Evolutionary conservation across 371 early-diverging fungal species (phyloP).

Genomic region (Apophysomyces variabilis): DNA sequence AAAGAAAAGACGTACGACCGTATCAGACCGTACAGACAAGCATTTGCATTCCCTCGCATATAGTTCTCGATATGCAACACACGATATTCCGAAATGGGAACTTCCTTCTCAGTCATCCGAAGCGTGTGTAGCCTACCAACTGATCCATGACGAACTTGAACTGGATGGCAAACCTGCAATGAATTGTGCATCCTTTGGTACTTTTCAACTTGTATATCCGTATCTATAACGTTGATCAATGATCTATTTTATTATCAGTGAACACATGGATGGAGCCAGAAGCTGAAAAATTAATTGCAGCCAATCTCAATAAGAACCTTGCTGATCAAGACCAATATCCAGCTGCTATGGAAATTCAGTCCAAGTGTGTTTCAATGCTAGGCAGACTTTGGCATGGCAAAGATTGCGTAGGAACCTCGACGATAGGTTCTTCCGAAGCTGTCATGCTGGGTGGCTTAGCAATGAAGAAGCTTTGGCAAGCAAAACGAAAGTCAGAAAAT

Average conservation of each 20-base stretch:
- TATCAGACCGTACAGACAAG: slow-evolving; percentile 14
- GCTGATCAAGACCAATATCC: slow-evolving; percentile 67
- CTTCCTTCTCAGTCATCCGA: slow-evolving; percentile 49
- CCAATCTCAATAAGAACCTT: slow-evolving; percentile 65
- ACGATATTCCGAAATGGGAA: slow-evolving; percentile 50
- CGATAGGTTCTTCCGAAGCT: slow-evolving; percentile 71
- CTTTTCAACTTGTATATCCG: not conserved
- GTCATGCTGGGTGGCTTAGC: slow-evolving; percentile 70
- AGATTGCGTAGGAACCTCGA: slow-evolving; percentile 57
- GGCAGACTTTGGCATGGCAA: slow-evolving; percentile 60
- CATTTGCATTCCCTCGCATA: slow-evolving; percentile 46
- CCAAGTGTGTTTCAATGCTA: slow-evolving; percentile 64
- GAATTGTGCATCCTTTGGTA: slow-evolving; percentile 63
- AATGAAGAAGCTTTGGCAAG: slow-evolving; percentile 70
- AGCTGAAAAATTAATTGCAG: slow-evolving; percentile 67
- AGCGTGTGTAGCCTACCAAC: slow-evolving; percentile 59
- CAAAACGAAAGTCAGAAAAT: slow-evolving; percentile 45
- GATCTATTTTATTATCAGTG: slow-evolving; percentile 9
- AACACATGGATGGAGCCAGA: slow-evolving; percentile 76
- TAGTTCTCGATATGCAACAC: slow-evolving; percentile 52
- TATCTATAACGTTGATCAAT: not conserved
- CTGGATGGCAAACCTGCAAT: slow-evolving; percentile 68
- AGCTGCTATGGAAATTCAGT: slow-evolving; percentile 58
- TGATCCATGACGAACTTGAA: slow-evolving; percentile 66
- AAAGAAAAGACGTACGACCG: not conserved